A percentile compares a stretch with the other conserved stretches of the same genome.
phyloP scores from a whole-genome alignment of 1,284 basidiomycete species.

The Rugiboletus extremiorientalis region DNA sequence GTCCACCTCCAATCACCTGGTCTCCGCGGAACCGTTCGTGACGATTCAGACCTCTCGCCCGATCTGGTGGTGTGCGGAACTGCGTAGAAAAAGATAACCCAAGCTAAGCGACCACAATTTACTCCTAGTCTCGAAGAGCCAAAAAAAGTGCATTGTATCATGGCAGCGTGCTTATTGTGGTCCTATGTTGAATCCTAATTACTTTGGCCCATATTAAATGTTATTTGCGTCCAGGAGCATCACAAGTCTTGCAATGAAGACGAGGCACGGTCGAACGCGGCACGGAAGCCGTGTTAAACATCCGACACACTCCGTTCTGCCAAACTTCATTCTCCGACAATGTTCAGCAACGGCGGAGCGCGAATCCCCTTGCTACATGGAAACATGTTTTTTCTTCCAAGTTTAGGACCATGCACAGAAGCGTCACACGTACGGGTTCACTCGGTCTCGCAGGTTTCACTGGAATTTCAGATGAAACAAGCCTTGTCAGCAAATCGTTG shows the following conservation, averaged over 20 bases:
- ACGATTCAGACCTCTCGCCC: slow-evolving; percentile 77
- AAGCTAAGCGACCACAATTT: neutral
- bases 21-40: slow-evolving; percentile 60
- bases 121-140: neutral
- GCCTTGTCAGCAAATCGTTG: neutral
- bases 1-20: slow-evolving; percentile 90
- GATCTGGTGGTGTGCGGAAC: slow-evolving; percentile 87
- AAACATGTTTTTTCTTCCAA: neutral
- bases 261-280: neutral
- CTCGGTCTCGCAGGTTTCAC: neutral
- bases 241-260: too few species aligned
- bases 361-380: neutral
- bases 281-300: neutral
- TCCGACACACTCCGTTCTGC: neutral
- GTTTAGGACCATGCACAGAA: neutral
- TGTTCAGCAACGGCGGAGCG: neutral
- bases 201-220: too few species aligned
- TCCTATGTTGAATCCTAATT: neutral
- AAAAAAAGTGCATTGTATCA: neutral
- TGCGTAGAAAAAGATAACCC: slow-evolving; percentile 25
- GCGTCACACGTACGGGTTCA: neutral
- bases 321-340: neutral
- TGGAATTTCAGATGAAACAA: neutral
- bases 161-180: too few species aligned
- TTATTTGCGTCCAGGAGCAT: too few species aligned